These are phyloP conservation scores for Aspergillaceae sp. DNA, from an alignment of 2,329 filamentous ascomycete genomes.

Conservation along the genomic window DNA sequence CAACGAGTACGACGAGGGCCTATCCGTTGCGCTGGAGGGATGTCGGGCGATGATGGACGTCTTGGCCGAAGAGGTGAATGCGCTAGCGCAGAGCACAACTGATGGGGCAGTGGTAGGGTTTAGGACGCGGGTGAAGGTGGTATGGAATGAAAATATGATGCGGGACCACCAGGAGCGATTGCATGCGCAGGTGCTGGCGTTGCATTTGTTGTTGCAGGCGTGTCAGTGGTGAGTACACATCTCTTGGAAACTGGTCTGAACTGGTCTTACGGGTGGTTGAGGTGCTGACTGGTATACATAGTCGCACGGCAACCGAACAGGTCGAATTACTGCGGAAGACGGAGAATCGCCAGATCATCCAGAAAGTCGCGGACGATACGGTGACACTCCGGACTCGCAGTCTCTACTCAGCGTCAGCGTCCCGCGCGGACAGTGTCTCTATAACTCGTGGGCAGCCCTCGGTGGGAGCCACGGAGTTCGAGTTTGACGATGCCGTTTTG, in stretches of 20 bases:
- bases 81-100: constrained; percentile 17
- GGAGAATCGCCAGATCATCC: constrained; percentile 26
- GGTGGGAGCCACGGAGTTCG: constrained; percentile 22
- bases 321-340: constrained; percentile 23
- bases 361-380: constrained; percentile 30
- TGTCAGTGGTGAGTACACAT: constrained; percentile 28
- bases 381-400: constrained; percentile 23
- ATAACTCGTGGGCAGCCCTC: constrained; percentile 18
- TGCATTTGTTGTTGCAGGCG: constrained; percentile 31
- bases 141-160: constrained; percentile 33
- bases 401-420: constrained; percentile 16
- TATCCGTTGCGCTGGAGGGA: constrained; percentile 28
- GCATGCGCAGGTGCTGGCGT: constrained; percentile 28
- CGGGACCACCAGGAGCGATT: constrained; percentile 26
- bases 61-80: constrained; percentile 25
- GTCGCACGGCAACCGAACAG: constrained; percentile 28
- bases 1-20: constrained; percentile 19
- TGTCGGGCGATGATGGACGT: constrained; percentile 29
- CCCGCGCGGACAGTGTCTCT: constrained; percentile 18
- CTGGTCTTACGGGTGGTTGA: background rate
- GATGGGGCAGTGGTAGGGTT: constrained; percentile 15
- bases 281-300: constrained; percentile 5
- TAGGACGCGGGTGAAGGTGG: constrained; percentile 18
- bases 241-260: background rate
- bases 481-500: constrained; percentile 23